Conservation (phyloP, 2,329 filamentous ascomycete species). For the Penicillium janthinellum region DNA sequence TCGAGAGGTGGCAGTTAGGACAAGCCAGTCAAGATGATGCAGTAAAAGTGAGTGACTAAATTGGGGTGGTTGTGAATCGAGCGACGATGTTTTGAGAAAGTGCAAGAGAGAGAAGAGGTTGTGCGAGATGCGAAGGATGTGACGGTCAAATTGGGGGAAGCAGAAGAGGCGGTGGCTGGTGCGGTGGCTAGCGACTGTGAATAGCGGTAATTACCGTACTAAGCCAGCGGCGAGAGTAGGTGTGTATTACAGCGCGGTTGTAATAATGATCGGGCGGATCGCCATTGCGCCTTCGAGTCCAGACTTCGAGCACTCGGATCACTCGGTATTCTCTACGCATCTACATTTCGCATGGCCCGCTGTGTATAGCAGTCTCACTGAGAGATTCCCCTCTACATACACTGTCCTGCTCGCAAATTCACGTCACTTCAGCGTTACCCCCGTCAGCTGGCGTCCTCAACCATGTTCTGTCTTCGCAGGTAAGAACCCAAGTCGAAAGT, state of each 20-base stretch:
- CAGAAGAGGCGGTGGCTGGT: slow-evolving; percentile 15
- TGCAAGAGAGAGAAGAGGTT: slow-evolving; percentile 12
- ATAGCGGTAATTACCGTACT: slow-evolving; percentile 4
- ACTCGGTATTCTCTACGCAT: not conserved
- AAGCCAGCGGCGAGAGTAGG: not conserved
- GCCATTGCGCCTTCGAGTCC: not conserved
- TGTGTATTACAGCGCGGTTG: not conserved
- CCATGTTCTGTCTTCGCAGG: slow-evolving; percentile 70
- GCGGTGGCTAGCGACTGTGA: not conserved
- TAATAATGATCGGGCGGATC: not conserved
- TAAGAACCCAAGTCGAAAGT: slow-evolving; percentile 36
- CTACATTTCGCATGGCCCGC: not conserved
- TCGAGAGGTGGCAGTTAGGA: slow-evolving; percentile 28
- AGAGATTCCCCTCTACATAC: not conserved
- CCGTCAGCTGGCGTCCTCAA: slow-evolving; percentile 20
- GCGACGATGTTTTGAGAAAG: not conserved
- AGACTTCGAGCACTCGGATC: not conserved
- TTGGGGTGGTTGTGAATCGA: slow-evolving; percentile 1
- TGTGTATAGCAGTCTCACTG: not conserved
- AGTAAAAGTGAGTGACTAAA: slow-evolving; percentile 22
- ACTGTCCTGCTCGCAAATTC: not conserved
- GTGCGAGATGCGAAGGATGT: slow-evolving; percentile 25
- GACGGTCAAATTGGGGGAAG: slow-evolving; percentile 24
- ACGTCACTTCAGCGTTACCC: not conserved
- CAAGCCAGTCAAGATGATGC: slow-evolving; percentile 14